Conservation (phyloP, 2,329 filamentous ascomycete species). For the Catunica adiposa region DNA sequence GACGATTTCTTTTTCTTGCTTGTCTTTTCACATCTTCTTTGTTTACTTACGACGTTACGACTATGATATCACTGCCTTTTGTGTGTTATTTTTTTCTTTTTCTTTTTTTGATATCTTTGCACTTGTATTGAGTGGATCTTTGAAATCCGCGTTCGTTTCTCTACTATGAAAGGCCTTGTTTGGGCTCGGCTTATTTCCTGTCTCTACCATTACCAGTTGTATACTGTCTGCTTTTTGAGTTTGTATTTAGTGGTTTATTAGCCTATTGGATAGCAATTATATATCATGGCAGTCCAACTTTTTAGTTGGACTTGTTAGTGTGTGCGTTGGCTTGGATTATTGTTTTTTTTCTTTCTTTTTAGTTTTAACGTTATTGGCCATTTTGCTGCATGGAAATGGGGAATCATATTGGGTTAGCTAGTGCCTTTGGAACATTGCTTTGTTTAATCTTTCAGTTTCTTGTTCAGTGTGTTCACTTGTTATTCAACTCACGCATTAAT, state of each 20-base stretch:
- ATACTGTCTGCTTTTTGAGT: slow-evolving; percentile 3
- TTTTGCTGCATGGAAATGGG: too few species aligned
- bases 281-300: not conserved
- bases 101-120: not conserved
- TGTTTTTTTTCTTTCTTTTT: not conserved
- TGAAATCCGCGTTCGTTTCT: not conserved
- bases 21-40: slow-evolving; percentile 1
- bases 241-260: slow-evolving; percentile 1
- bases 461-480: not conserved
- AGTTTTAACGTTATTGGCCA: not conserved
- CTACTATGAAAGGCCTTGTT: slow-evolving; percentile 3
- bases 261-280: not conserved
- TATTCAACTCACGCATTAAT: too few species aligned
- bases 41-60: not conserved
- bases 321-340: not conserved
- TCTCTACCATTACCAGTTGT: not conserved
- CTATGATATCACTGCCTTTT: too few species aligned
- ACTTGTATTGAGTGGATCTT: not conserved
- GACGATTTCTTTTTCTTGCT: not conserved
- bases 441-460: not conserved
- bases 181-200: not conserved
- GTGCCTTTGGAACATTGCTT: not conserved
- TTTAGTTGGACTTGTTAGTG: not conserved
- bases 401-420: too few species aligned
- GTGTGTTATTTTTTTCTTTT: not conserved